Evolutionary conservation across 371 early-diverging fungal species (phyloP), one percentile per base, ranked within the genome.

Genomic region (Zancudomyces culisetae): DNA sequence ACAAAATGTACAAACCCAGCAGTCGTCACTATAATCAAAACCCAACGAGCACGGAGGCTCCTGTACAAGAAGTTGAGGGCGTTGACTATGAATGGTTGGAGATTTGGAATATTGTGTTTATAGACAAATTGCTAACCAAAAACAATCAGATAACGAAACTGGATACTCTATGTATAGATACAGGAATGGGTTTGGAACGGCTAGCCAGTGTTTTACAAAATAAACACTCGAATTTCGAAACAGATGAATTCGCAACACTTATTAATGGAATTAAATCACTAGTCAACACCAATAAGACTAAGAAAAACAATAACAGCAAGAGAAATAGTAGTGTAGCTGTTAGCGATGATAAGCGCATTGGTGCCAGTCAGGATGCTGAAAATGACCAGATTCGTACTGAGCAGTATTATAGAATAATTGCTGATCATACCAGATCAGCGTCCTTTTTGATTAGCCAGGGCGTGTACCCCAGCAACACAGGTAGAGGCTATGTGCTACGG

Each of bases 61-160:
- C n/a, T n/a, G n/a, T n/a, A n/a, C 59, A 59, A 10, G 64, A 70
- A 0, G 51, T 71, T 1, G 67, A 72, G 2, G 73, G 72, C 18
- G 65, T 55, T 45, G 55, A 68, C 46, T 52, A 58, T 15, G 59
- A 66, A 51, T 85, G 81, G 82, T 62, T 85, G 18, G 86, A 85
- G 58, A 76, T 85, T 42, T 85, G 86, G 86, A 85, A 85, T 50
- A 55, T 85, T 35, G 86, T 85, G n/a, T 85, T 83, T 64, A 85
- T 85, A 82, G 74, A 83, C 53, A 74, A 75, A 49, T 73, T 75
- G 50, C 68, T 79, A 23, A 62, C 61, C 23, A 70, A 71, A 1
- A 67, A 77, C 19, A 81, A 80, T 1, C 51, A 62, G 21, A 56
- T 83, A 21, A 60, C 60, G 3, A 64, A 71, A 40, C 62, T 85